Base-by-base conservation (phyloP, 306 rosid species). In the Prunus armeniaca region DNA sequence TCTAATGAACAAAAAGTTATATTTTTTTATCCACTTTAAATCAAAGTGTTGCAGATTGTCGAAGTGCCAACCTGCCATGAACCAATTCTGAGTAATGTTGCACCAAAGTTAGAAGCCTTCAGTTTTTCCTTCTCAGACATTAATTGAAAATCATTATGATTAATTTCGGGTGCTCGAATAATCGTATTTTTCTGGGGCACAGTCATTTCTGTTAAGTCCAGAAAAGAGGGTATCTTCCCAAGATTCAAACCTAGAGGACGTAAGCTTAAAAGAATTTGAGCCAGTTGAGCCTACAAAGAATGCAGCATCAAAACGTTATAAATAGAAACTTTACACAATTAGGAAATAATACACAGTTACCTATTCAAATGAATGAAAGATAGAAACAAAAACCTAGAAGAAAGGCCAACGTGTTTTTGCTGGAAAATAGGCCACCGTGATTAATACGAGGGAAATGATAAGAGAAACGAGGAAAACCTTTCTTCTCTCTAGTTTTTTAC, bases 31-130 rank as follows among this genome's bases (percentile, higher is more conserved):
- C 66, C 12, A 60, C 65, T 12, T 20, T 9, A 34, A 22, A 12
- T 19, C 20, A 22, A 19, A 24, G 51, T 24, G 55, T 5, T 25
- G 38, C 9, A 12, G 1, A 10, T 19, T 2, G 28, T 63, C 17
- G 43, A 28, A 7, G 8, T 43, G 30, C 61, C 46, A 70, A 87
- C 91, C 91, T 60, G 76, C 77, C 79, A 89, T 49, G 41, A 43
- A 9, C 93, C 91, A 15, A 89, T 89, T 64, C 4, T 52, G 38
- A 89, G 80, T 7, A 71, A 34, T 3, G 30, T 55, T 1, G 84
- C 79, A 20, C 66, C 34, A 71, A 82, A 69, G 57, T 85, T 87
- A 14, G 78, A 74, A 43, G 88, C 89, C 71, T 87, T 89, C 41
- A 75, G 20, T 28, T 66, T 86, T 30, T 84, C 84, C 24, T 45